Base-by-base conservation (phyloP, 139 green algal species). In the Gonium pectorale region DNA sequence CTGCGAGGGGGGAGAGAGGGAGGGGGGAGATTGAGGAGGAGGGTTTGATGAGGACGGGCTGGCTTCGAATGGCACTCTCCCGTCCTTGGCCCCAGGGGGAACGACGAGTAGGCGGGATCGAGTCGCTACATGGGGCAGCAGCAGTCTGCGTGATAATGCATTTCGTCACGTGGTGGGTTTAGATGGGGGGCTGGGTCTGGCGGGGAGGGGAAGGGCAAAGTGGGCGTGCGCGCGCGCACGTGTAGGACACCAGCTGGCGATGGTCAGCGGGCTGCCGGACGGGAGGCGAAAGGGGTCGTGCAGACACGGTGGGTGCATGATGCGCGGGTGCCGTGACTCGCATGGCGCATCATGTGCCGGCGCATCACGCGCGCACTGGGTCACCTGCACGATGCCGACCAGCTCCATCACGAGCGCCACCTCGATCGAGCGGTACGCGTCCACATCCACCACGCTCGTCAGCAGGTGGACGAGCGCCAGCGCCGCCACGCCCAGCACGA, bases 381-480 rank as follows among this genome's bases (percentile, higher is more conserved):
- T n/a, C 59, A 83, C 77, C 77, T 83, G 66, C 40, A 74, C 60
- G 43, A 83, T 5, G 1, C 31, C 43, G 31, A 63, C 31, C 29
- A 83, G 60, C n/a, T 83, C 77, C 77, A 43, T n/a, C 7, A 83
- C 62, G 31, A 64, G 24, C 22, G 15, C 43, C 62, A 73, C 40
- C 52, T 80, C 72, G 27, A 29, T 38, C 26, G 35, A 51, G 2
- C 77, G 60, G 33, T 66, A 49, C 31, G 44, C 22, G 21, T 83
- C 77, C 21, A 73, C 24, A 31, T 82, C 74, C 74, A 82, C 59
- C 11, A 82, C 13, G 40, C 59, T 70, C 29, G 74, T 72, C 74
- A 82, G 19, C 26, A 74, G 15, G 67, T 85, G 79, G 33, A 85
- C 17, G 21, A 56, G 27, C 0, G 31, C 46, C 43, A 85, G 79